Evolutionary conservation across 208 protist species (phyloP).

Genomic region (Crithidia mellificae): DNA sequence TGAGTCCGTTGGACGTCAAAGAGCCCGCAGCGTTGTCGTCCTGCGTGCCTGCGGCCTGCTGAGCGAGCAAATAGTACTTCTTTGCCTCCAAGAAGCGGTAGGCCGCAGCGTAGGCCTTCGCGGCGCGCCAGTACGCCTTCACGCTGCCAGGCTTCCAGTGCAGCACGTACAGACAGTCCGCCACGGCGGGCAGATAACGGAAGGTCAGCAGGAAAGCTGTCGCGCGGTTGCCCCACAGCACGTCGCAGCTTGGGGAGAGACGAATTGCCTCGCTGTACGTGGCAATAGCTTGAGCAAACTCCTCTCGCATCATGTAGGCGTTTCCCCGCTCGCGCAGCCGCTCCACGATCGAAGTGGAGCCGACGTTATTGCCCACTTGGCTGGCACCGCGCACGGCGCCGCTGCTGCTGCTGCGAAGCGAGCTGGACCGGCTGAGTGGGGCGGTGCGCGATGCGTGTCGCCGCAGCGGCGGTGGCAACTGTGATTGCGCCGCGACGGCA

Average conservation of each 20-base stretch:
- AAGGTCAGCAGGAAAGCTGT: slow-evolving; percentile 67
- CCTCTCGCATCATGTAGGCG: slow-evolving; percentile 40
- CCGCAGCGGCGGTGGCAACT: not conserved
- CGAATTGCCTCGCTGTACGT: slow-evolving; percentile 75
- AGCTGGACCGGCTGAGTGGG: not conserved
- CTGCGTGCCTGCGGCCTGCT: slow-evolving; percentile 34
- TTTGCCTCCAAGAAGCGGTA: slow-evolving; percentile 35
- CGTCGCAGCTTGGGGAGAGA: slow-evolving; percentile 44
- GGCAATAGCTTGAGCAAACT: slow-evolving; percentile 55
- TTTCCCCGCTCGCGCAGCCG: slow-evolving; percentile 70
- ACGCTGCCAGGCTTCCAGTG: slow-evolving; percentile 44
- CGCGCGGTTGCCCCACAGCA: slow-evolving; percentile 74
- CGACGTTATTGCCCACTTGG: too few relatives aligned
- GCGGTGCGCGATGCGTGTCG: not conserved
- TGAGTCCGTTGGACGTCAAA: not conserved
- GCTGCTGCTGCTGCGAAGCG: not conserved
- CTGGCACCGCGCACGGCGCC: too few relatives aligned
- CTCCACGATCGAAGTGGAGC: not conserved
- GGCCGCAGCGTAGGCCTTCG: slow-evolving; percentile 51
- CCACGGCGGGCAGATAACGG: slow-evolving; percentile 59
- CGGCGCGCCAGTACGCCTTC: slow-evolving; percentile 75
- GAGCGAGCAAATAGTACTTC: slow-evolving; percentile 55
- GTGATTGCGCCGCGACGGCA: too few relatives aligned
- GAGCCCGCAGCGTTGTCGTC: not conserved
- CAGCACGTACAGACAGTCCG: slow-evolving; percentile 69